phyloP scores from a whole-genome alignment of 2,329 filamentous ascomycete species.

The Biscogniauxia marginata region DNA sequence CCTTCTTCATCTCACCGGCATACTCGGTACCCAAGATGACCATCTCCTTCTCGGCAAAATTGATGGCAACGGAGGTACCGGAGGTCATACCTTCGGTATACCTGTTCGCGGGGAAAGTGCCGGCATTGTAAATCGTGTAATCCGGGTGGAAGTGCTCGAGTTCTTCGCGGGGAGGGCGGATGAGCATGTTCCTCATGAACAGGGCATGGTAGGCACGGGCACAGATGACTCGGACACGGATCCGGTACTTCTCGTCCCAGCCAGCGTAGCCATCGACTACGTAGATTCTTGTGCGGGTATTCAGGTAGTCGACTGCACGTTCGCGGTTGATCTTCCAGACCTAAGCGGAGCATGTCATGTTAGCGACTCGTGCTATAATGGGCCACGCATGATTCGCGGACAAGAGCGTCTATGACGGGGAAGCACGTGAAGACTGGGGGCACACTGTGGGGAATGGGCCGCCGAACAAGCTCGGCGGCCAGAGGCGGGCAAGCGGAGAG shows the following conservation, averaged over 20 bases:
- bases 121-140: conserved; percentile 99
- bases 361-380: not conserved
- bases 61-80: conserved; percentile 95
- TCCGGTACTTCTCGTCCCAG: conserved; percentile 98
- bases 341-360: conserved; percentile 46
- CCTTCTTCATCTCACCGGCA: conserved; percentile 96
- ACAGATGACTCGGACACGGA: conserved; percentile 96
- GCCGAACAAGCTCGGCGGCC: not conserved
- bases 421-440: not conserved
- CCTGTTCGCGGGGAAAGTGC: conserved; percentile 96
- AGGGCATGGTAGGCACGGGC: conserved; percentile 98
- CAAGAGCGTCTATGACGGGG: not conserved
- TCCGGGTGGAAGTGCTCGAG: conserved; percentile 97
- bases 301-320: conserved; percentile 97
- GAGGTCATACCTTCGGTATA: conserved; percentile 99
- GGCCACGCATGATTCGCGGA: not conserved
- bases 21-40: conserved; percentile 99
- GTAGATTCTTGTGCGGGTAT: conserved; percentile 98
- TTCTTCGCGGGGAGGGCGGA: conserved; percentile 86
- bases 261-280: conserved; percentile 96
- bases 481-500: not conserved
- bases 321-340: conserved; percentile 99
- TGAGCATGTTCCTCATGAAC: conserved; percentile 99
- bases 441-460: not conserved
- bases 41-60: conserved; percentile 99